Evolutionary conservation across 495 filamentous ascomycete species (phyloP), one percentile per base, ranked within the genome.

Genomic region (Opeltia flavorubescens): DNA sequence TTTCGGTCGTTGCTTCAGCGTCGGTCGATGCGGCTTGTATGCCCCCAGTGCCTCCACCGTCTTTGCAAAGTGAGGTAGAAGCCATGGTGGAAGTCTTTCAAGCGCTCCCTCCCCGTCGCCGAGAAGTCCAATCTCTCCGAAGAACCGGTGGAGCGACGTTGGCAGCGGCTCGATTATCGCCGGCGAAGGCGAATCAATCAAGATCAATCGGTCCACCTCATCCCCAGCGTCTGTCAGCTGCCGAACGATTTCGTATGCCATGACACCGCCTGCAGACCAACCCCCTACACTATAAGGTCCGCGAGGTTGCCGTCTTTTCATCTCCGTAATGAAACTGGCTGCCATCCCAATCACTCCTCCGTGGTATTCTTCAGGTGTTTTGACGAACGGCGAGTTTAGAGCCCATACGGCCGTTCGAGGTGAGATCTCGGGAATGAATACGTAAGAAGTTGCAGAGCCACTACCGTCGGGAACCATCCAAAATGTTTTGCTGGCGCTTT

Each of bases 251-350:
- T 93, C 86, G 58, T 85, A 95, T 21, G 87, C 87, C 52, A 89
- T 80, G 28, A 91, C 84, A 34, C 88, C 88, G 43, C 88, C 88
- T 7, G 86, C 87, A 18, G 81, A 86, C 88, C 88, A 95, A 13
- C 73, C 81, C 43, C 77, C 77, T 31, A 82, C 62, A 55, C 73
- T 67, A 60, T 82, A 82, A 4, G 78, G 78, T 1, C 86, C 86
- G 36, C 78, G 72, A 0, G 88, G 77, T 64, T 87, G 71, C 27
- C 84, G 78, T 49, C 84, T 76, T 8, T 76, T 80, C 48, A 84
- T 81, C 54, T 82, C 70, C 21, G 74, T 71, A 11, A 81, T 64
- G 51, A 77, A 80, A n/a, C 71, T 64, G 15, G 68, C 64, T 18
- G 75, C 75, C 26, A 77, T 61, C 57, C 69, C 65, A 27, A 78